phyloP scores from a whole-genome alignment of 2,329 filamentous ascomycete genomes.

The Westerdykella sp. region DNA sequence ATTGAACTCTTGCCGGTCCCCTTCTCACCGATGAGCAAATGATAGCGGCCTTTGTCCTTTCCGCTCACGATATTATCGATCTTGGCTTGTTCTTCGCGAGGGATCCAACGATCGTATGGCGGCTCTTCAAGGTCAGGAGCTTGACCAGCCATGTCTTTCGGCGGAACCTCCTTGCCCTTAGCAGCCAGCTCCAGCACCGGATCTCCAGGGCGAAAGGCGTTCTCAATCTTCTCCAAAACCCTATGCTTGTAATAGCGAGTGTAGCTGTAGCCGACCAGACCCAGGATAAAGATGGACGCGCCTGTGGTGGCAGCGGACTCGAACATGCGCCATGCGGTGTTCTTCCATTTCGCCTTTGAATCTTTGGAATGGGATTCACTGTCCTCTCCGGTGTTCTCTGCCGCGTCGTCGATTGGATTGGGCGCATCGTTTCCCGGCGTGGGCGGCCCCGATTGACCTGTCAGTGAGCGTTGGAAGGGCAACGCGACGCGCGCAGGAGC shows the following conservation, averaged over 20 bases:
- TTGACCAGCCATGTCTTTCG: conserved; percentile 17
- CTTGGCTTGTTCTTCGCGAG: conserved; percentile 70
- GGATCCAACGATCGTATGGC: conserved; percentile 67
- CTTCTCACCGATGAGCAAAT: conserved; percentile 89
- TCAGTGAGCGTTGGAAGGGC: conserved; percentile 19
- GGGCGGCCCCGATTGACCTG: conserved; percentile 31
- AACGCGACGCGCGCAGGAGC: conserved; percentile 3
- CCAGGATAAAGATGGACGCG: conserved; percentile 46
- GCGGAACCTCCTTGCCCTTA: conserved; percentile 29
- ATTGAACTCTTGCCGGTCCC: conserved; percentile 96
- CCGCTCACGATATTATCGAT: conserved; percentile 82
- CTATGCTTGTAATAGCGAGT: conserved; percentile 71
- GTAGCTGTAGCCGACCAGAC: conserved; percentile 43
- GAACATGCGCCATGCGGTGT: conserved; percentile 47
- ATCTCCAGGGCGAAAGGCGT: conserved; percentile 87
- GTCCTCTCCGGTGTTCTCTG: conserved; percentile 18
- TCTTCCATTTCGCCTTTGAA: conserved; percentile 26
- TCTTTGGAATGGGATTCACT: conserved; percentile 5
- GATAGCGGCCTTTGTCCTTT: conserved; percentile 70
- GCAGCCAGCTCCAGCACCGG: conserved; percentile 67
- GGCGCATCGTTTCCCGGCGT: conserved; percentile 35
- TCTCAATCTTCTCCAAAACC: conserved; percentile 86
- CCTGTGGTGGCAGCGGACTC: conserved; percentile 47
- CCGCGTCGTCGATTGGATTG: conserved; percentile 35
- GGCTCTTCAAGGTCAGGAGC: conserved; percentile 36